Evolutionary conservation across 2,329 filamentous ascomycete genomes (phyloP).

Genomic region (Salinomyces thailandicus): DNA sequence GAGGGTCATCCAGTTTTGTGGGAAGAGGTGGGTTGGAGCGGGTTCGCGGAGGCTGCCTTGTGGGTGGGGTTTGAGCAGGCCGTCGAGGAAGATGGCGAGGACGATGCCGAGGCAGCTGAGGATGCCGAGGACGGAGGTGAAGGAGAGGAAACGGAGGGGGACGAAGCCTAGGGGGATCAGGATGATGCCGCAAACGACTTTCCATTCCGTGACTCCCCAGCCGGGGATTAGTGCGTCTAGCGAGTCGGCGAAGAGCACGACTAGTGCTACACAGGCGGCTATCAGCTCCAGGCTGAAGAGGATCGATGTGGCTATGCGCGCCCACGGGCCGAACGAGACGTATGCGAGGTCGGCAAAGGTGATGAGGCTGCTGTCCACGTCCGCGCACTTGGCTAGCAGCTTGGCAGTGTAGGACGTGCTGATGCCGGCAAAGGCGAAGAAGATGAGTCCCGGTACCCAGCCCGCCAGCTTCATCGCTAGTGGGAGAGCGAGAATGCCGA

Average conservation of each 20-base stretch:
- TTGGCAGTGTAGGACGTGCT: slow-evolving; percentile 80
- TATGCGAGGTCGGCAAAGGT: slow-evolving; percentile 92
- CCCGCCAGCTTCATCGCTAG: slow-evolving; percentile 79
- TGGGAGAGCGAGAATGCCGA: slow-evolving; percentile 80
- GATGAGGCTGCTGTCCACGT: slow-evolving; percentile 72
- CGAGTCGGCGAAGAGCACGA: slow-evolving; percentile 93
- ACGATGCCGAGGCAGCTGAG: slow-evolving; percentile 81
- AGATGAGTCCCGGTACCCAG: slow-evolving; percentile 71
- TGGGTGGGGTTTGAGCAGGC: slow-evolving; percentile 65
- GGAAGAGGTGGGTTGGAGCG: slow-evolving; percentile 69
- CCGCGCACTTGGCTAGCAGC: slow-evolving; percentile 76
- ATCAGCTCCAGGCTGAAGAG: slow-evolving; percentile 82
- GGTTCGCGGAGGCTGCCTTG: slow-evolving; percentile 80
- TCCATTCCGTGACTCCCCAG: slow-evolving; percentile 63
- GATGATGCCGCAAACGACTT: slow-evolving; percentile 67
- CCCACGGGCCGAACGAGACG: slow-evolving; percentile 74
- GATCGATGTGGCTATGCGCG: slow-evolving; percentile 70
- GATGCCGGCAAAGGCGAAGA: slow-evolving; percentile 62
- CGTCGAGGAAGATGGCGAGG: slow-evolving; percentile 72
- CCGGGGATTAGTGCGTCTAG: slow-evolving; percentile 67
- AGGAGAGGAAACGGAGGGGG: slow-evolving; percentile 71
- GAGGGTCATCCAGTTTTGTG: slow-evolving; percentile 73
- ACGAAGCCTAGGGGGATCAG: slow-evolving; percentile 76
- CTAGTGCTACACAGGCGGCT: slow-evolving; percentile 77
- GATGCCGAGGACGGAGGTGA: slow-evolving; percentile 89